Percentiles rank a stretch among this genome's conserved stretches.
Evolutionary conservation across 805 yeast species (phyloP).

Genomic region (Lipomyces kockii): DNA sequence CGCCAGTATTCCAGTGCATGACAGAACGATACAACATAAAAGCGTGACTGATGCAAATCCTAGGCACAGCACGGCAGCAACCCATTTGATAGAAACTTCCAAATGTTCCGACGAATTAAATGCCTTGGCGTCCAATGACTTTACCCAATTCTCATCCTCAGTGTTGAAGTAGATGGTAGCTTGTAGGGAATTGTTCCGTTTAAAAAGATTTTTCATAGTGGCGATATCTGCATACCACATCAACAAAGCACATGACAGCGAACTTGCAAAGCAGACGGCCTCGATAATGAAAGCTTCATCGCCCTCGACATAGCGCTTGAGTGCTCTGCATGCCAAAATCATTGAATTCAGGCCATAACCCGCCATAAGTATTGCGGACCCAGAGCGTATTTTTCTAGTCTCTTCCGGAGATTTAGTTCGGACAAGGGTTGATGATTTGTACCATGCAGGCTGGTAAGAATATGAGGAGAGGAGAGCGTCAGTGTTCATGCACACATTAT

Average conservation of each 20-base stretch:
- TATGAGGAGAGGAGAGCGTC: not conserved
- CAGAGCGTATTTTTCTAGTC: not conserved
- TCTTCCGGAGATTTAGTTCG: not conserved
- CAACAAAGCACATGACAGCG: not conserved
- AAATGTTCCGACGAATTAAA: not conserved
- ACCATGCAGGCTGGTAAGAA: not conserved
- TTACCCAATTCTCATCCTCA: not conserved
- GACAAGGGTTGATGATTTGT: not conserved
- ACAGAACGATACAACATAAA: not conserved
- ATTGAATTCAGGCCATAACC: not conserved
- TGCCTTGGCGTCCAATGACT: not conserved
- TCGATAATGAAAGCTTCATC: not conserved
- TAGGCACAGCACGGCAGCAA: not conserved
- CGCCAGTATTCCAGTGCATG: not conserved
- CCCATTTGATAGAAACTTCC: constrained; percentile 1
- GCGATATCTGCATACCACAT: not conserved
- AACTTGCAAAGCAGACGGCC: not conserved
- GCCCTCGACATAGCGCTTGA: not conserved
- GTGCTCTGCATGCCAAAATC: constrained; percentile 2
- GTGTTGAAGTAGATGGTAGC: not conserved
- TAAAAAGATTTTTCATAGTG: not conserved
- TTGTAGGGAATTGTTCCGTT: not conserved
- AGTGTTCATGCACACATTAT: not conserved
- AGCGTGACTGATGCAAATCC: not conserved
- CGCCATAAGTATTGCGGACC: not conserved